phyloP scores from a whole-genome alignment of 2,329 filamentous ascomycete species.

The Colletotrichum plurivorum region DNA sequence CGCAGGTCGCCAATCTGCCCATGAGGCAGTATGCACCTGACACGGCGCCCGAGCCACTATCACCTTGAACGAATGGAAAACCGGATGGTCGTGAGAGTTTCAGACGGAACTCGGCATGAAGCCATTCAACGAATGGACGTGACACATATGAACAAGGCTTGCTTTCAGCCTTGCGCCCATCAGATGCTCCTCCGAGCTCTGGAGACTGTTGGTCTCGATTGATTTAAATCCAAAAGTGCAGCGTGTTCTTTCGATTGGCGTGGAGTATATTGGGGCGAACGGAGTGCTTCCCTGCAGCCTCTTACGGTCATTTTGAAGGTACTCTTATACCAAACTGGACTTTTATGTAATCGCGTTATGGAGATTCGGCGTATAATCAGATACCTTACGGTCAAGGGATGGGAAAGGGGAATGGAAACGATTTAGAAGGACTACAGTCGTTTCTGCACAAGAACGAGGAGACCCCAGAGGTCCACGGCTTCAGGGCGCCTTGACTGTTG shows the following conservation, averaged over 20 bases:
- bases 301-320: slow-evolving; percentile 38
- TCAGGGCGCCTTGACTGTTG: slow-evolving; percentile 9
- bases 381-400: slow-evolving; percentile 25
- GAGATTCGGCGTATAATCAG: slow-evolving; percentile 37
- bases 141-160: background rate
- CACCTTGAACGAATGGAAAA: slow-evolving; percentile 11
- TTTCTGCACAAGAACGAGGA: slow-evolving; percentile 32
- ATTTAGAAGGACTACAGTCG: slow-evolving; percentile 37
- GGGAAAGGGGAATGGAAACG: slow-evolving; percentile 11
- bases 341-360: slow-evolving; percentile 21
- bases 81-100: background rate
- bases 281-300: slow-evolving; percentile 10
- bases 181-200: slow-evolving; percentile 2
- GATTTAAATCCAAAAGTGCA: slow-evolving; percentile 31
- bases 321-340: slow-evolving; percentile 32
- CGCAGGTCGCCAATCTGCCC: slow-evolving; percentile 47
- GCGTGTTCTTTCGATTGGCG: slow-evolving; percentile 30
- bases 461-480: slow-evolving; percentile 2
- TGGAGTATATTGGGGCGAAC: slow-evolving; percentile 25
- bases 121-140: slow-evolving; percentile 11
- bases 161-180: background rate
- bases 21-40: slow-evolving; percentile 47
- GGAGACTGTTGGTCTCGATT: background rate
- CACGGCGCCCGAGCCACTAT: slow-evolving; percentile 29
- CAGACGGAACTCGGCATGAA: too few species aligned